These are phyloP conservation scores for Fistulinella cinereoalba DNA, from an alignment of 1,284 basidiomycete species.

Conservation along the genomic window DNA sequence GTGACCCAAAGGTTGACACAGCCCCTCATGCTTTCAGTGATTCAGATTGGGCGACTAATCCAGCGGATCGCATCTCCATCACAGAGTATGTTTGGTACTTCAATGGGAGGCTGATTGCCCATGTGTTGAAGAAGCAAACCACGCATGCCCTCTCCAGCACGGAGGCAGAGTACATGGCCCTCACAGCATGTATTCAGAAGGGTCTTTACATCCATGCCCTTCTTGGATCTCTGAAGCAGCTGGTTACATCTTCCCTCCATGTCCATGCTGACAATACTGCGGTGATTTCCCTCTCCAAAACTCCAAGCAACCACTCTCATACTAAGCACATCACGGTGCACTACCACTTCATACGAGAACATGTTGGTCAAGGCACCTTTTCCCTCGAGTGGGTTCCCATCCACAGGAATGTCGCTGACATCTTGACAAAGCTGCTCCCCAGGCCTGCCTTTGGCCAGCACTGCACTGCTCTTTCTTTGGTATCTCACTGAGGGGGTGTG, in stretches of 20 bases:
- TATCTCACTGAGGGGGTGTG: background rate
- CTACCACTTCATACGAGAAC: background rate
- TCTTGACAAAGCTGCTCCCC: background rate
- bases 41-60: background rate
- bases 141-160: background rate
- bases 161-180: background rate
- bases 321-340: background rate
- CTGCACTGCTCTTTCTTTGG: background rate
- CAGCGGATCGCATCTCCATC: background rate
- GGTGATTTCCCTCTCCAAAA: background rate
- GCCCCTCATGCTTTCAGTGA: background rate
- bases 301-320: background rate
- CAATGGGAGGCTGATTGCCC: background rate
- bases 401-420: background rate
- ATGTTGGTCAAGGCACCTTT: background rate
- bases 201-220: background rate
- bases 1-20: background rate
- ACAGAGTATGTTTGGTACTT: background rate
- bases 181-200: background rate
- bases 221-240: background rate
- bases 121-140: background rate
- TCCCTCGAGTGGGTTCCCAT: background rate
- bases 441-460: background rate
- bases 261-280: background rate
- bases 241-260: background rate